Evolutionary conservation across 2,329 filamentous ascomycete species (phyloP).

Genomic region (Xylariaceae sp.): DNA sequence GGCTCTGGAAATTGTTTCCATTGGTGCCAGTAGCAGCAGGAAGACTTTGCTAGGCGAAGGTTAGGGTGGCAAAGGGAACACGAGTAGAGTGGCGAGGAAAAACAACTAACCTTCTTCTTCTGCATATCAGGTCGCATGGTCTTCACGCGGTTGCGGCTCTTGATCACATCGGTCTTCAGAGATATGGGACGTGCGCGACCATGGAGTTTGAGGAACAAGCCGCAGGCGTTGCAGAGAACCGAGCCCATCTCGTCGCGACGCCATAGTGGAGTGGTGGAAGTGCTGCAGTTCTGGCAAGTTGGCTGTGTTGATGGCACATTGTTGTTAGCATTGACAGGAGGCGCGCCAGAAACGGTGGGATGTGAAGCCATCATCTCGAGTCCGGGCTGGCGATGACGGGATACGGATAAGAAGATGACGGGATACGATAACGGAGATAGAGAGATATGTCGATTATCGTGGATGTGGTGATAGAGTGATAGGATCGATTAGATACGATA

Average conservation of each 20-base stretch:
- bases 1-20: constrained; percentile 53
- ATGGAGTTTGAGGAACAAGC: constrained; percentile 94
- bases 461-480: constrained; percentile 17
- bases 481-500: constrained; percentile 27
- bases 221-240: constrained; percentile 97
- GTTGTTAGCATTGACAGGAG: constrained; percentile 43
- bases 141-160: constrained; percentile 97
- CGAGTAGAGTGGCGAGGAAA: constrained; percentile 3
- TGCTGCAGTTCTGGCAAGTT: constrained; percentile 92
- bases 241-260: constrained; percentile 92
- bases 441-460: neutral
- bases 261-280: constrained; percentile 94
- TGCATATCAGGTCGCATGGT: constrained; percentile 71
- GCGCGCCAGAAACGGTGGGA: constrained; percentile 29
- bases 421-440: constrained; percentile 11
- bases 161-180: constrained; percentile 98
- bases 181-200: constrained; percentile 89
- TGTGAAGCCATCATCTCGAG: constrained; percentile 33
- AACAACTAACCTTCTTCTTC: constrained; percentile 62
- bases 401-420: constrained; percentile 18
- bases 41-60: constrained; percentile 36
- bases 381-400: constrained; percentile 17
- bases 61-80: neutral
- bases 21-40: constrained; percentile 48
- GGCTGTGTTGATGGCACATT: constrained; percentile 69